A percentile compares a stretch with the other conserved stretches of the same genome.
Conservation (phyloP, 495 filamentous ascomycete species). For the Tetracladium setigerum region DNA sequence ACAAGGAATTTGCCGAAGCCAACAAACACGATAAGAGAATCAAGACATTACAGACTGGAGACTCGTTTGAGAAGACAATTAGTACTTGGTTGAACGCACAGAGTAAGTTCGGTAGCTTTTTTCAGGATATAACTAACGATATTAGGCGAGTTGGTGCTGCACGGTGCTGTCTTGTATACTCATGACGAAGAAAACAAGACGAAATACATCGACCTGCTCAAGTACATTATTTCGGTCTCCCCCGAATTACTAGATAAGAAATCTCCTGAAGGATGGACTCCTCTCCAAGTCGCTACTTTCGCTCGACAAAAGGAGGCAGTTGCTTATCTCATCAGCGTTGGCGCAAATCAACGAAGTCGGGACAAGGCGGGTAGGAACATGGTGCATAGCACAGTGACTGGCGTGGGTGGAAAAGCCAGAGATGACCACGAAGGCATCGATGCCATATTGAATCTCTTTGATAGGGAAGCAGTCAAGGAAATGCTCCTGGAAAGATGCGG, state of each 20-base stretch:
- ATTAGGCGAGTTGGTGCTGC: conserved; percentile 54
- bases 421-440: conserved; percentile 3
- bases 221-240: conserved; percentile 50
- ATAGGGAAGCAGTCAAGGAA: conserved; percentile 19
- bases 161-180: conserved; percentile 50
- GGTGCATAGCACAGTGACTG: conserved; percentile 10
- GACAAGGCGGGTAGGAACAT: conserved; percentile 15
- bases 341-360: conserved; percentile 47
- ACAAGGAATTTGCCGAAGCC: conserved; percentile 52
- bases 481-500: conserved; percentile 40
- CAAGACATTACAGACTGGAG: conserved; percentile 42
- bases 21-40: conserved; percentile 48
- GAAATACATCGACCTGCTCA: conserved; percentile 42
- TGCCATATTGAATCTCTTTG: conserved; percentile 13
- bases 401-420: neutral
- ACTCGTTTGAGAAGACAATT: conserved; percentile 53
- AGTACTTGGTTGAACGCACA: conserved; percentile 50
- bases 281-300: conserved; percentile 50
- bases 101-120: conserved; percentile 19
- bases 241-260: conserved; percentile 53
- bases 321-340: conserved; percentile 51
- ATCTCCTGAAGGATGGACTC: conserved; percentile 47
- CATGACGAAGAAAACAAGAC: conserved; percentile 19
- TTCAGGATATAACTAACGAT: conserved; percentile 18
- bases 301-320: conserved; percentile 43